Conservation (phyloP, 2,329 filamentous ascomycete genomes). For the Colletotrichum costaricense region DNA sequence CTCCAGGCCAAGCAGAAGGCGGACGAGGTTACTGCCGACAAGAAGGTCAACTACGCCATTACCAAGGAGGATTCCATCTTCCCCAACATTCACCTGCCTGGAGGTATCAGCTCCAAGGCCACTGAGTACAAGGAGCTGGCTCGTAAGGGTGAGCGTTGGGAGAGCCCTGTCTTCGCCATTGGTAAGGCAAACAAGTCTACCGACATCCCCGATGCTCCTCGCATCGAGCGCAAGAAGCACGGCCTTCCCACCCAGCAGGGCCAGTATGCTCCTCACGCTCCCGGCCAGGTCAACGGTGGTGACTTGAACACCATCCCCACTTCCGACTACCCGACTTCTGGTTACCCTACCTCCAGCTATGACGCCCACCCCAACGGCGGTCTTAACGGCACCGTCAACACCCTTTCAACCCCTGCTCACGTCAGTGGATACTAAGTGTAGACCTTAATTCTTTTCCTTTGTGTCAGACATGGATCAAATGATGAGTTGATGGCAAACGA, state of each 20-base stretch:
- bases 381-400: conserved; percentile 18
- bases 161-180: conserved; percentile 92
- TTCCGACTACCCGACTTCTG: not conserved
- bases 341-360: not conserved
- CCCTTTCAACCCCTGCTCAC: conserved; percentile 5
- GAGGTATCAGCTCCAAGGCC: conserved; percentile 91
- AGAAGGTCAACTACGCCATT: conserved; percentile 83
- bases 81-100: conserved; percentile 85
- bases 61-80: conserved; percentile 92
- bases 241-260: conserved; percentile 19
- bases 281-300: not conserved
- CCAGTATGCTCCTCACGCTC: conserved; percentile 14
- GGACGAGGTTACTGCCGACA: conserved; percentile 68
- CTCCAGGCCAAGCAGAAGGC: conserved; percentile 84
- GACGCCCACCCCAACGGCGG: conserved; percentile 7
- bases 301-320: not conserved
- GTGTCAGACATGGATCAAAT: conserved; percentile 4
- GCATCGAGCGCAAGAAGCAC: conserved; percentile 61
- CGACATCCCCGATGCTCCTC: conserved; percentile 73
- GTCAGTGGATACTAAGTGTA: conserved; percentile 15
- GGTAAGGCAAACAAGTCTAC: conserved; percentile 79
- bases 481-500: conserved; percentile 27
- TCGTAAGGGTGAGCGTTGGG: conserved; percentile 90
- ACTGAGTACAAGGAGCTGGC: conserved; percentile 93
- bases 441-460: conserved; percentile 7